These are phyloP conservation scores for Vigna angularis DNA, from an alignment of 306 rosid genomes.

Conservation along the genomic window DNA sequence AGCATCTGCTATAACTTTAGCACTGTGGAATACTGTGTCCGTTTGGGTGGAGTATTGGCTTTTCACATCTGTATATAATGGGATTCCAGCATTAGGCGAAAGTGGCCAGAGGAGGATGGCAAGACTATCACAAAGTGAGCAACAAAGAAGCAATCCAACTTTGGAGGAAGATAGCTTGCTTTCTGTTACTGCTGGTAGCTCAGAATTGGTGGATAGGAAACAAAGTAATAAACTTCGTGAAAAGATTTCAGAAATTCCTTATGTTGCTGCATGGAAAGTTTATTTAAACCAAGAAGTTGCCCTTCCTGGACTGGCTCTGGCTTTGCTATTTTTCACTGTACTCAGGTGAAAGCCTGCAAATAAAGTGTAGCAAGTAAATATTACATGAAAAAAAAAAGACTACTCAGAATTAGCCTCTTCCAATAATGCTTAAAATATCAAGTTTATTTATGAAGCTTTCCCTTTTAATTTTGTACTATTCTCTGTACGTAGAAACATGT, in stretches of 20 bases:
- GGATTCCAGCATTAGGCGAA: slow-evolving; percentile 72
- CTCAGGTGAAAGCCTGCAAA: slow-evolving; percentile 64
- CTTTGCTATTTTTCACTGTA: slow-evolving; percentile 82
- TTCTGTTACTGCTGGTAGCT: slow-evolving; percentile 26
- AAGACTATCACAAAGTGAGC: slow-evolving; percentile 47
- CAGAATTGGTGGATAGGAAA: slow-evolving; percentile 40
- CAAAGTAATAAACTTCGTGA: slow-evolving; percentile 33
- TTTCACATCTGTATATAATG: slow-evolving; percentile 75
- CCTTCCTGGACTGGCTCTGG: slow-evolving; percentile 85
- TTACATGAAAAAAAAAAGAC: neutral
- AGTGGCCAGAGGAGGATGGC: slow-evolving; percentile 64
- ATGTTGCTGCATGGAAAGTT: slow-evolving; percentile 75
- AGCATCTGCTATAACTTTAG: slow-evolving; percentile 84
- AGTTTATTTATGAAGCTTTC: neutral
- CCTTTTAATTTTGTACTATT: neutral
- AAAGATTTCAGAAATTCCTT: slow-evolving; percentile 58
- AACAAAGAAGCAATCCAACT: slow-evolving; percentile 42
- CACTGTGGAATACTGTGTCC: slow-evolving; percentile 72
- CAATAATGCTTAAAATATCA: neutral
- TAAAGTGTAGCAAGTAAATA: neutral
- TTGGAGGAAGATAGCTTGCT: slow-evolving; percentile 46
- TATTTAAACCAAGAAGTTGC: slow-evolving; percentile 75
- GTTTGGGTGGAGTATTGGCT: slow-evolving; percentile 92
- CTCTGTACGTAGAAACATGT: slow-evolving; percentile 3
- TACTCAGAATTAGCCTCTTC: slow-evolving; percentile 15